These are phyloP conservation scores for Melampsora americana DNA, from an alignment of 1,284 basidiomycete species.

Conservation along the genomic window DNA sequence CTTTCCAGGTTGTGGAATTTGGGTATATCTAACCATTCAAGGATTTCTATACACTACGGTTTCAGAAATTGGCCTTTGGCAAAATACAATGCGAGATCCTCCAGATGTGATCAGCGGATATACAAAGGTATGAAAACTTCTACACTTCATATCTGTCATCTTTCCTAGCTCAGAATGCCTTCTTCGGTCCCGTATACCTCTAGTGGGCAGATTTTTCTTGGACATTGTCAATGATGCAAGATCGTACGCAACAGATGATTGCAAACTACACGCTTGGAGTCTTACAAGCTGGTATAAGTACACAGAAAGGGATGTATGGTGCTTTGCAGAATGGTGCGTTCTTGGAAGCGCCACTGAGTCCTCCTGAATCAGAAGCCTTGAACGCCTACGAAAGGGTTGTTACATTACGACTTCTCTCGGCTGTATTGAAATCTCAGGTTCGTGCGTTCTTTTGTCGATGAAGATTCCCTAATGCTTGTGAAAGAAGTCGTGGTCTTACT, in stretches of 20 bases:
- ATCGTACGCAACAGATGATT: conserved; percentile 16
- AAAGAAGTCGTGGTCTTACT: neutral
- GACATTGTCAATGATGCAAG: conserved; percentile 32
- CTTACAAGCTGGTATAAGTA: conserved; percentile 40
- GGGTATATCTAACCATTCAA: conserved; percentile 40
- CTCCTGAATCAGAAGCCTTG: conserved; percentile 4
- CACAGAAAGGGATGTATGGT: conserved; percentile 33
- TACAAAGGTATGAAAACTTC: conserved; percentile 31
- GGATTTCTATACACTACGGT: conserved; percentile 33
- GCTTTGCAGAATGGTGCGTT: conserved; percentile 33
- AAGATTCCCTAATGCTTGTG: neutral
- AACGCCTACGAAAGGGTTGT: conserved; percentile 13
- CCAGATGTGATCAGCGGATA: conserved; percentile 43
- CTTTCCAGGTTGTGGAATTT: conserved; percentile 33
- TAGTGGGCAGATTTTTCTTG: conserved; percentile 42
- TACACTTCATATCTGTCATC: neutral
- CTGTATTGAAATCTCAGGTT: conserved; percentile 32
- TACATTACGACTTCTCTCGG: conserved; percentile 30
- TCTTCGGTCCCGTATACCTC: neutral
- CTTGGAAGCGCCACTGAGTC: neutral
- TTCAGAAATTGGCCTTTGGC: conserved; percentile 41
- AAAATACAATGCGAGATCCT: conserved; percentile 21
- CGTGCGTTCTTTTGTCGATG: neutral
- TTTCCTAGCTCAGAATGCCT: neutral
- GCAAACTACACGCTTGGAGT: conserved; percentile 24